Evolutionary conservation across 2,329 filamentous ascomycete genomes (phyloP), one percentile per base, ranked within the genome.

Genomic region (Ceratocystis variospora): DNA sequence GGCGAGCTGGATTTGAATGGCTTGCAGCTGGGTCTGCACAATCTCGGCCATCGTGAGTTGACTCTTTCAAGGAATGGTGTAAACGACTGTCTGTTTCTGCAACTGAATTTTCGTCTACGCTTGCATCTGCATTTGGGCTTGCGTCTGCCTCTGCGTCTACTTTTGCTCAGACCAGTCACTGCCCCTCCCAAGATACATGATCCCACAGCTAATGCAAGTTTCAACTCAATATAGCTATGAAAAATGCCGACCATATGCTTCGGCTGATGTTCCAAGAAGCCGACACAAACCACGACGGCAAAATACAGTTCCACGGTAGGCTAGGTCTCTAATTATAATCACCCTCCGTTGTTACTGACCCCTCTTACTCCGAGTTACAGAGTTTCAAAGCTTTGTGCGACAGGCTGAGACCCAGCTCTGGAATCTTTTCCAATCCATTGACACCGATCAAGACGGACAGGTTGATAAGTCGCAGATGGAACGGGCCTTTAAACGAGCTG

Each of bases 241-340:
- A 96, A 79, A 94, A 96, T 80, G 94, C 94, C 73, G 89, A 96
- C 75, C 80, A 83, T 46, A 85, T 97, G 79, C 81, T 99, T 69
- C 83, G 84, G 73, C 86, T 88, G 72, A 88, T 97, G 67, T 82
- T 96, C 74, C 81, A 82, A 70, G 83, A 87, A 68, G 91, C 96
- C 69, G 94, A 99, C 74, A 88, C 86, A 67, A 91, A 92, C 73
- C 84, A 86, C 31, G 91, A 97, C 75, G 90, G 93, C 70, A 87
- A 86, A 72, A 97, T 99, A 71, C 88, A 95, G 76, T 96, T 90
- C 74, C 83, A 91, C 77, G 90, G 90, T 94, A 80, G 74, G 81
- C 72, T 68, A 31, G 67, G 37, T 22, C 5, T 37, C 55, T 37
- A 6, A 25, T 31, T 5, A 22, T 65, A 5, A 25, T 19, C 15